These are phyloP conservation scores for Anthoceros angustus DNA, from an alignment of 225 moss, liverwort and hornwort species.

Conservation along the genomic window DNA sequence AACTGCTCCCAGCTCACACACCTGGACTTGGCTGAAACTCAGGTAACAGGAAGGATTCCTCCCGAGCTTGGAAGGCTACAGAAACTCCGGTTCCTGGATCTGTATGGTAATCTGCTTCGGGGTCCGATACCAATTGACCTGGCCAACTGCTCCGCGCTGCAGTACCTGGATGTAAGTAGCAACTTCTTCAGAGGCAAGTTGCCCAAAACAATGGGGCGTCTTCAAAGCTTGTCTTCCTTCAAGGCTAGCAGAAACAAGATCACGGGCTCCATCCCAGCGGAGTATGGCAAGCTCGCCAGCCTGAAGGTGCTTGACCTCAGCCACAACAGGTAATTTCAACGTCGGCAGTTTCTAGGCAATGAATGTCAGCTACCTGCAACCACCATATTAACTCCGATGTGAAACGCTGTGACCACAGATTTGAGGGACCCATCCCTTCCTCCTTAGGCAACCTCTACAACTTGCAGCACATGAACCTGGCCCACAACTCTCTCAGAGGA, in stretches of 20 bases:
- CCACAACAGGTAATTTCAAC: background rate
- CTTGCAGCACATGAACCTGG: background rate
- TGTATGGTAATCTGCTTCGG: background rate
- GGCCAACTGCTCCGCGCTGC: background rate
- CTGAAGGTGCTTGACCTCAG: background rate
- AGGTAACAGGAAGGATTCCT: slow-evolving; percentile 9
- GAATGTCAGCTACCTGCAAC: background rate
- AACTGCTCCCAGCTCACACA: background rate
- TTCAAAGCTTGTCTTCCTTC: background rate
- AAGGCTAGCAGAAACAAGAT: background rate
- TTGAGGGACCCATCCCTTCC: slow-evolving; percentile 1
- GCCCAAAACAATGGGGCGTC: background rate
- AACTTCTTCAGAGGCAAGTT: background rate
- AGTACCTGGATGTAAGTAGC: slow-evolving; percentile 5
- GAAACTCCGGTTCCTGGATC: background rate
- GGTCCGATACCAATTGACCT: background rate
- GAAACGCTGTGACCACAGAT: background rate
- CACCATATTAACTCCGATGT: background rate
- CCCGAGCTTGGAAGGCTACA: slow-evolving; percentile 1
- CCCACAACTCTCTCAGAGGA: slow-evolving; percentile 4
- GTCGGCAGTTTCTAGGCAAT: background rate
- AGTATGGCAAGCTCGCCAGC: background rate
- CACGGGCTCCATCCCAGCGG: background rate
- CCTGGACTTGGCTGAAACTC: slow-evolving; percentile 6
- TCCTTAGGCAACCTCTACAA: background rate